Base-by-base conservation (phyloP, 1,139 yeast genomes). In the Torulaspora globosa region DNA sequence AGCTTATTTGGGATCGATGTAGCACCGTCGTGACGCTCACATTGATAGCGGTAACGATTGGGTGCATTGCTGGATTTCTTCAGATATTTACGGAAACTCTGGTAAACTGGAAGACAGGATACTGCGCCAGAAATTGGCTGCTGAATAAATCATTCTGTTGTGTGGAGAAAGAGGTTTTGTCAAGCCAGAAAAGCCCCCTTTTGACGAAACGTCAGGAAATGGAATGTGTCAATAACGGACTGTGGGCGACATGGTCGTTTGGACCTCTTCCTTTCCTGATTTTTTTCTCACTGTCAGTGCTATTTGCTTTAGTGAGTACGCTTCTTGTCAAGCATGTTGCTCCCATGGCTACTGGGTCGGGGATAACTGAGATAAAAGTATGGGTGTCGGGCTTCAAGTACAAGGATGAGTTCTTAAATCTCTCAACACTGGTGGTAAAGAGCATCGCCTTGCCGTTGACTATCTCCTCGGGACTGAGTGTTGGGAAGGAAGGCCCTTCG, bases 291-390 rank as follows among this genome's bases (percentile, higher is more conserved):
- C 67, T 84, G 1, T 84, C 95, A 3, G 65, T 83, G 1, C 16
- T 70, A 0, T 80, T 90, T 60, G 84, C 94, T 1, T 67, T 73
- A 9, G 56, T 75, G 8, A 81, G 96, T 1, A 88, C 94, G 0
- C 65, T 73, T 11, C 63, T 88, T 37, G 96, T 94, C 38, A 74
- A 79, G 55, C 65, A 67, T 16, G 82, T 79, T 58, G 92, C 96
- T 0, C 96, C 96, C 0, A 75, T 82, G 47, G 98, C 98, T 0
- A 95, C 98, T 0, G 98, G 98, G 0, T 86, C 96, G 2, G 98
- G 98, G 0, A 94, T 94, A 40, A 84, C 97, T 4, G 99, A 94
- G 64, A 92, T 94, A 65, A 94, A 94, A 66, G 86, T 95, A 63
- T 89, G 94, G 54, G 89, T 92, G 1, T 84, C 95, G 0, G 99